Percentiles rank a stretch among this genome's conserved stretches.
Conservation (phyloP, 805 yeast genomes). For the Hanseniaspora occidentalis region DNA sequence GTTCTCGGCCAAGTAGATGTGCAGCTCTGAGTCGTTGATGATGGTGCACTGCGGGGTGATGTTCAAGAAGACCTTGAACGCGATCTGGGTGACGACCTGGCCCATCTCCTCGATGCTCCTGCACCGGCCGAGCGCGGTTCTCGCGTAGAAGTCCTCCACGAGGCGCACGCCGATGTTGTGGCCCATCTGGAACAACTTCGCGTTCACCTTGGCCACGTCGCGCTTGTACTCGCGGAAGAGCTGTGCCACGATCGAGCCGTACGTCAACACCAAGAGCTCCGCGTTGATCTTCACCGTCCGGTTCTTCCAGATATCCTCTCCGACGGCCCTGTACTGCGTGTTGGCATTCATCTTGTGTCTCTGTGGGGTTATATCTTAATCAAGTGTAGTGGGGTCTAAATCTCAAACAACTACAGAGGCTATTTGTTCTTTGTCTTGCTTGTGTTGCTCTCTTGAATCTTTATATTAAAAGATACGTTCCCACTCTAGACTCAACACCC, state of each 20-base stretch:
- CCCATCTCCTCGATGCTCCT: slow-evolving; percentile 71
- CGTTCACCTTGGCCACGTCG: slow-evolving; percentile 69
- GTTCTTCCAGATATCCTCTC: slow-evolving; percentile 89
- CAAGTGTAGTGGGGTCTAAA: too few species aligned
- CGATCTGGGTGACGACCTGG: slow-evolving; percentile 73
- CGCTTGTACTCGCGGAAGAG: slow-evolving; percentile 70
- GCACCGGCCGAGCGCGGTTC: slow-evolving; percentile 79
- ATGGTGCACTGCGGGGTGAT: slow-evolving; percentile 61
- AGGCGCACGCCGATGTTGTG: slow-evolving; percentile 84
- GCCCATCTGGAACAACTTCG: slow-evolving; percentile 85
- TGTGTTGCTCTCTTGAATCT: too few species aligned
- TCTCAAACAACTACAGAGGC: too few species aligned
- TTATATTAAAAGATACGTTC: too few species aligned
- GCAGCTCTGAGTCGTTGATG: slow-evolving; percentile 60
- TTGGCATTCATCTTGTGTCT: not conserved
- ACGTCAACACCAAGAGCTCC: slow-evolving; percentile 87
- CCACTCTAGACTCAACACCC: too few species aligned
- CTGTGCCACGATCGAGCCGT: slow-evolving; percentile 89
- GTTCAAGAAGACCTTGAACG: slow-evolving; percentile 82
- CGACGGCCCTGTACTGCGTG: slow-evolving; percentile 28
- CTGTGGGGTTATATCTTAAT: too few species aligned
- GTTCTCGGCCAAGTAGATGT: slow-evolving; percentile 65
- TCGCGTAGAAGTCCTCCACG: slow-evolving; percentile 86
- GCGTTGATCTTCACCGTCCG: slow-evolving; percentile 81
- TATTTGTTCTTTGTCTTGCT: too few species aligned